Base-by-base conservation (phyloP, 371 early-diverging fungal species). In the Amoeboaphelidium protococcarum region DNA sequence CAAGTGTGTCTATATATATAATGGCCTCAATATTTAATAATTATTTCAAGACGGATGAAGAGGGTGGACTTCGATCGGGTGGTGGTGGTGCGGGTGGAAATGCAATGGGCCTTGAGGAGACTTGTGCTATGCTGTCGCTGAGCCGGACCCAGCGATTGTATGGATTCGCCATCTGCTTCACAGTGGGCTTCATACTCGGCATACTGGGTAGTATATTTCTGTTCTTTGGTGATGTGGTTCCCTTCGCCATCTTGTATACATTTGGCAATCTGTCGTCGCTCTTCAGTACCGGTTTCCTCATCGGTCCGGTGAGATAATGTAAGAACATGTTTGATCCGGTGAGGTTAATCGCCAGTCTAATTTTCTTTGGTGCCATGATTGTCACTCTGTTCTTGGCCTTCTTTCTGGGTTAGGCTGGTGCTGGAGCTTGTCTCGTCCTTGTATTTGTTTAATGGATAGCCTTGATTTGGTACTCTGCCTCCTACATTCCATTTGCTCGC, bases 171-270 rank as follows among this genome's bases (percentile, higher is more conserved):
- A n/a, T n/a, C n/a, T n/a, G n/a, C n/a, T n/a, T n/a, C n/a, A n/a
- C n/a, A n/a, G n/a, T n/a, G n/a, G n/a, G n/a, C n/a, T n/a, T n/a
- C n/a, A n/a, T n/a, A n/a, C n/a, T n/a, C n/a, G n/a, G n/a, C n/a
- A n/a, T n/a, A n/a, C n/a, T n/a, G n/a, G n/a, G n/a, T n/a, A n/a
- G n/a, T n/a, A n/a, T 83, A 42, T 54, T 62, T 45, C 65, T 84
- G 41, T 46, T 65, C 13, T 55, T 71, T 13, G 71, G 62, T 2
- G 63, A 69, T 44, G 53, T 80, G 26, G 54, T 70, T 6, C 69
- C 67, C 3, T 90, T 88, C 65, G 89, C 88, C 26, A 69, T 85
- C 44, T 65, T 85, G 25, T 90, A 86, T 60, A 78, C 84, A 45
- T 51, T 85, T 19, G 89, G 91, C 44, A 88, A 91, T 57, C 48